Percentiles rank a stretch among this genome's conserved stretches.
These are phyloP conservation scores for Galeopsis tetrahit DNA, from an alignment of 257 asterid species.

Conservation along the genomic window DNA sequence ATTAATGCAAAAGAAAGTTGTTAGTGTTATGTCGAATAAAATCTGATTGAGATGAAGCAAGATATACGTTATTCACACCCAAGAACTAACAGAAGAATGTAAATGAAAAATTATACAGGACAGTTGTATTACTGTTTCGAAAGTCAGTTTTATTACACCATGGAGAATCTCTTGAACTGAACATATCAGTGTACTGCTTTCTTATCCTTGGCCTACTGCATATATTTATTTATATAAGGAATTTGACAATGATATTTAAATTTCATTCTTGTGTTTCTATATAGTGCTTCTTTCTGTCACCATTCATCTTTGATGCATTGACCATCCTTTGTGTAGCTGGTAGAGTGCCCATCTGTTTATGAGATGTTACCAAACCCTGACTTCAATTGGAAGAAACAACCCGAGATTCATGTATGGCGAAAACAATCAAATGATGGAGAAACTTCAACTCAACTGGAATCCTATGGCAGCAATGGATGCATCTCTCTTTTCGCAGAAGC, in stretches of 20 bases:
- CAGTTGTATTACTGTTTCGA: neutral
- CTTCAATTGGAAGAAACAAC: slow-evolving; percentile 81
- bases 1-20: neutral
- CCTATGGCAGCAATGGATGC: slow-evolving; percentile 56
- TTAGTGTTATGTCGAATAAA: neutral
- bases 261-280: neutral
- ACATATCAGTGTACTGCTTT: neutral
- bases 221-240: neutral
- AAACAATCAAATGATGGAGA: slow-evolving; percentile 55
- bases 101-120: neutral
- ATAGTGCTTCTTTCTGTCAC: neutral
- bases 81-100: neutral
- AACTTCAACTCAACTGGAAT: slow-evolving; percentile 52
- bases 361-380: slow-evolving; percentile 80
- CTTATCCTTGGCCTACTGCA: neutral
- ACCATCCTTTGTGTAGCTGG: slow-evolving; percentile 44
- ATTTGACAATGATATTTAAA: neutral
- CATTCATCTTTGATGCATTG: neutral
- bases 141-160: slow-evolving; percentile 1
- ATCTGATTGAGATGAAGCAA: neutral
- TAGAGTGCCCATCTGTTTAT: slow-evolving; percentile 85
- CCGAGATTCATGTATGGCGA: slow-evolving; percentile 75
- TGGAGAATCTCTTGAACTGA: neutral
- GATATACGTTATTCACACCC: neutral
- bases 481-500: slow-evolving; percentile 65